Evolutionary conservation across 306 rosid genomes (phyloP).

Genomic region (Prunus dulcis): DNA sequence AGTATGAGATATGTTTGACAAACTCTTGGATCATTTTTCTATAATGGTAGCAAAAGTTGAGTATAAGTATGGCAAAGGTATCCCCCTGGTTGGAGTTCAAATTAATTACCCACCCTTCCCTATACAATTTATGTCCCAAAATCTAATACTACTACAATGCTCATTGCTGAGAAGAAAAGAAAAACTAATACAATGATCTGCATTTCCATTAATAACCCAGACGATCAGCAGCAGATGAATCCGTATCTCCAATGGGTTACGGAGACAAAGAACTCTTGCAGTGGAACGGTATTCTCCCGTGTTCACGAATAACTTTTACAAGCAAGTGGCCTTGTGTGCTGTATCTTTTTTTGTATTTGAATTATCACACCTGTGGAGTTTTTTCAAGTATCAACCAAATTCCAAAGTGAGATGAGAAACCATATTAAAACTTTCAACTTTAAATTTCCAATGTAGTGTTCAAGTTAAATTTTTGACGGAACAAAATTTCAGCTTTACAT

Average conservation of each 20-base stretch:
- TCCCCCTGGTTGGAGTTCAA: not conserved
- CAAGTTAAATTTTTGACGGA: not conserved
- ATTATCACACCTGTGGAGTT: conserved; percentile 51
- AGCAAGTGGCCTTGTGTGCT: conserved; percentile 28
- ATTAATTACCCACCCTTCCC: not conserved
- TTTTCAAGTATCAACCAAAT: not conserved
- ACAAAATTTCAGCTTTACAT: not conserved
- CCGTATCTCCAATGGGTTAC: not conserved
- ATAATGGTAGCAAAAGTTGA: not conserved
- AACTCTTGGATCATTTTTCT: not conserved
- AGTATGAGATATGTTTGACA: not conserved
- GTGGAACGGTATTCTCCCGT: conserved; percentile 7
- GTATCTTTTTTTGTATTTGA: conserved; percentile 15
- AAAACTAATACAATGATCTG: not conserved
- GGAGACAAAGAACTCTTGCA: not conserved
- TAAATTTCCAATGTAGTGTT: too few relatives aligned
- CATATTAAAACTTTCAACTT: not conserved
- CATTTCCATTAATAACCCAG: not conserved
- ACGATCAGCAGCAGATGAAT: conserved; percentile 1
- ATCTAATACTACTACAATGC: not conserved
- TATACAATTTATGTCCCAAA: not conserved
- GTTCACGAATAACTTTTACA: conserved; percentile 14
- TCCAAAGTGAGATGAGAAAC: not conserved
- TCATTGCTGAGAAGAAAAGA: not conserved
- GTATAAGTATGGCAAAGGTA: not conserved